phyloP scores from a whole-genome alignment of 1,139 yeast species.

The Groenewaldozyma sp. region DNA sequence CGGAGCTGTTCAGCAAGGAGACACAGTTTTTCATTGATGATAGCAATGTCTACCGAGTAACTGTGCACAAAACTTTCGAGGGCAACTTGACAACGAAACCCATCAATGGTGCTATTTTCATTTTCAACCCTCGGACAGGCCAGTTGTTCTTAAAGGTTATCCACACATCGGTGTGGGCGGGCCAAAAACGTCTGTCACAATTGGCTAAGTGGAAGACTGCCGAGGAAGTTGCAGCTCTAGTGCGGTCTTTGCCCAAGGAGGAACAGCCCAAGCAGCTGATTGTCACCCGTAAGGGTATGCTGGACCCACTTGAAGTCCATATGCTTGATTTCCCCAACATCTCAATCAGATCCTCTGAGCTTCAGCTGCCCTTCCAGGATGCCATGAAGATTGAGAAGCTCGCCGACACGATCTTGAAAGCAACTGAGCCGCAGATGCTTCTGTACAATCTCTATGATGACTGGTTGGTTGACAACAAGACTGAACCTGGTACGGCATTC shows the following conservation, averaged over 20 bases:
- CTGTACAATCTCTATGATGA: slow-evolving; percentile 88
- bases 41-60: slow-evolving; percentile 87
- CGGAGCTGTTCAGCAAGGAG: slow-evolving; percentile 80
- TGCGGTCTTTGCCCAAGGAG: slow-evolving; percentile 81
- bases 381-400: slow-evolving; percentile 77
- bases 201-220: slow-evolving; percentile 98
- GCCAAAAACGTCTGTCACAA: slow-evolving; percentile 90
- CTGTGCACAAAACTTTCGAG: slow-evolving; percentile 85
- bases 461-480: slow-evolving; percentile 53
- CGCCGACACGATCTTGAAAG: slow-evolving; percentile 69
- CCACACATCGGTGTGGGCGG: slow-evolving; percentile 95
- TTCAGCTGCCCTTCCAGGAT: slow-evolving; percentile 82
- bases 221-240: slow-evolving; percentile 89
- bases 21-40: slow-evolving; percentile 84
- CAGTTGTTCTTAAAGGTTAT: slow-evolving; percentile 81
- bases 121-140: slow-evolving; percentile 76
- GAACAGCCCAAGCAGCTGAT: slow-evolving; percentile 93
- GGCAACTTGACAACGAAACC: slow-evolving; percentile 92
- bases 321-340: slow-evolving; percentile 95
- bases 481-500: slow-evolving; percentile 85
- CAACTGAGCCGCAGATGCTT: slow-evolving; percentile 90
- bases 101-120: slow-evolving; percentile 86
- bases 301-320: slow-evolving; percentile 94
- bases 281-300: slow-evolving; percentile 81
- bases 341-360: slow-evolving; percentile 80